Evolutionary conservation across 1,139 yeast species (phyloP), one percentile per base, ranked within the genome.

Genomic region (Geotrichum australiense): DNA sequence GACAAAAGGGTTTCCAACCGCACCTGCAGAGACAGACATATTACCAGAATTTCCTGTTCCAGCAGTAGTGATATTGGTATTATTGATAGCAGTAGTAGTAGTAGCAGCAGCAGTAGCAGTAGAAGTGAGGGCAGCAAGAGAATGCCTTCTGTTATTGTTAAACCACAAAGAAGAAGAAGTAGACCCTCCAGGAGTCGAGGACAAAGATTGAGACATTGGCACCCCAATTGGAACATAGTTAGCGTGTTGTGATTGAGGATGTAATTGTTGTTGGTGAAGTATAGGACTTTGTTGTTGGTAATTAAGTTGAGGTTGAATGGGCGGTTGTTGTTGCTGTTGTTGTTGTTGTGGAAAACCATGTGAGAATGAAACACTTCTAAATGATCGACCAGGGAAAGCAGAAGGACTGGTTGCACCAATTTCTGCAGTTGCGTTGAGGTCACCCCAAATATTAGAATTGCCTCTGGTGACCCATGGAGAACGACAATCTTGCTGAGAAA

Each of bases 351-450:
- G 44, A 4, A 29, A 36, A 12, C 25, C 24, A 23, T 41, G 41
- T 10, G 41, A 37, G 26, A 41, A 41, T 8, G 45, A 41, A 8
- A 37, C 45, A 24, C 45, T 41, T 27, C 45, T 23, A 18, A 37
- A 26, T 21, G 26, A 37, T 10, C 45, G 15, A 12, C 37, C 25
- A 8, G 32, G 22, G 6, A 41, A 27, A 25, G 33, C 20, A 27
- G 32, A 14, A 14, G 36, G 27, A 4, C 21, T 14, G 7, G 33
- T 11, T n/a, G 45, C 25, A 19, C 14, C 20, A 14, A 7, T 24
- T 11, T 12, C 24, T 3, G 22, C 15, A 26, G 14, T 26, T 22
- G 23, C 36, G 16, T 18, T 33, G 21, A 12, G 15, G 18, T 7
- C 25, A 15, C 35, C 32, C 45, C 45, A 41, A 15, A 41, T 41